A percentile compares a stretch with the other conserved stretches of the same genome.
phyloP scores from a whole-genome alignment of 1,139 yeast genomes.

The Suhomyces ambrosiae region DNA sequence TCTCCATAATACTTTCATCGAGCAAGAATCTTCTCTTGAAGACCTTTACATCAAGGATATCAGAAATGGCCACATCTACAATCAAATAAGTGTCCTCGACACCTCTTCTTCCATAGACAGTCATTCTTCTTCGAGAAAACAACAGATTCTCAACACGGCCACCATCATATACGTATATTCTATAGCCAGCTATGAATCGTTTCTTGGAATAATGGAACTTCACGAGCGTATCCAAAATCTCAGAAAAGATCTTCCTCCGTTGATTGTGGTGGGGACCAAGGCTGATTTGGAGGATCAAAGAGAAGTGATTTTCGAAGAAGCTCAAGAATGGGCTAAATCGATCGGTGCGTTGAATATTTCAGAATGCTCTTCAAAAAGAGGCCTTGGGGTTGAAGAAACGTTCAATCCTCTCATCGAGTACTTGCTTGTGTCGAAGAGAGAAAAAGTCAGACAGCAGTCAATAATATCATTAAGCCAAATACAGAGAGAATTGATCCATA shows the following conservation, averaged over 20 bases:
- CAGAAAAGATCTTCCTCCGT: constrained; percentile 29
- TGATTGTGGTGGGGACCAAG: constrained; percentile 38
- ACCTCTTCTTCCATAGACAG: constrained; percentile 26
- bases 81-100: constrained; percentile 35
- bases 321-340: constrained; percentile 27
- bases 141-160: constrained; percentile 34
- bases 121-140: constrained; percentile 29
- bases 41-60: constrained; percentile 35
- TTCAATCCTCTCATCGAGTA: constrained; percentile 31
- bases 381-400: constrained; percentile 27
- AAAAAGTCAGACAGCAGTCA: constrained; percentile 10
- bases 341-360: constrained; percentile 31
- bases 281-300: constrained; percentile 29
- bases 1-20: constrained; percentile 26
- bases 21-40: constrained; percentile 27
- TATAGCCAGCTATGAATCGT: constrained; percentile 30
- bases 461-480: constrained; percentile 8
- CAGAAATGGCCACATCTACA: constrained; percentile 17
- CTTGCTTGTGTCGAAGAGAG: constrained; percentile 7
- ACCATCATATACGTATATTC: constrained; percentile 37
- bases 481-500: constrained; percentile 3
- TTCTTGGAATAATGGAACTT: constrained; percentile 31
- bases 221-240: constrained; percentile 24
- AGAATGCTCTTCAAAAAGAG: constrained; percentile 34
- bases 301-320: constrained; percentile 34